These are phyloP conservation scores for Globisporangium carolinianum DNA, from an alignment of 352 stramenopile species.

Conservation along the genomic window DNA sequence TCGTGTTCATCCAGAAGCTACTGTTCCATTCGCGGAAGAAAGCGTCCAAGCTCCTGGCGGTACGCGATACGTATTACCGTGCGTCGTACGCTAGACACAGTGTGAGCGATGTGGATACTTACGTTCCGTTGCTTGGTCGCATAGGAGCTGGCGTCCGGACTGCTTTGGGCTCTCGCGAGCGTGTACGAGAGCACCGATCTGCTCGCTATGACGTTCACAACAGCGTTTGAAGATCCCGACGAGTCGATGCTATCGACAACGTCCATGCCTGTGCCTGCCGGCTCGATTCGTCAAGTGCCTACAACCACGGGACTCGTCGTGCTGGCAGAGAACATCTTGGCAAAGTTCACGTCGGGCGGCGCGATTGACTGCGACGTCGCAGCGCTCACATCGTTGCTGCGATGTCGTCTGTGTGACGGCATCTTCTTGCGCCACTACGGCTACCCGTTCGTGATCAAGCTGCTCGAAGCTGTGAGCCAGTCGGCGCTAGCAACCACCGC, in stretches of 20 bases:
- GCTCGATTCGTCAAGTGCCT: neutral
- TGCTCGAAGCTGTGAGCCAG: conserved; percentile 6
- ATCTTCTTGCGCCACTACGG: conserved; percentile 10
- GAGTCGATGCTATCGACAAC: neutral
- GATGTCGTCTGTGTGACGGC: conserved; percentile 3
- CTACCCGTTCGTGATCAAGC: conserved; percentile 11
- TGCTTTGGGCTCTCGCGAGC: conserved; percentile 13
- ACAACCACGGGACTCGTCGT: conserved; percentile 6
- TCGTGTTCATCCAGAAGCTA: conserved; percentile 12
- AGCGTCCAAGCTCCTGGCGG: conserved; percentile 3
- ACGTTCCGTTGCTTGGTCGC: neutral
- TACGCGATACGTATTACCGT: neutral
- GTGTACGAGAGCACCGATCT: conserved; percentile 7
- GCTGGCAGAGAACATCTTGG: conserved; percentile 11
- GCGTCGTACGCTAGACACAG: too few species aligned
- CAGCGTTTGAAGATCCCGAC: conserved; percentile 8
- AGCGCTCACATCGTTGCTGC: conserved; percentile 9
- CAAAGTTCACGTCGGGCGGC: conserved; percentile 5
- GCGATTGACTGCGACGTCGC: conserved; percentile 10
- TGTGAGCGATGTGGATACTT: too few species aligned
- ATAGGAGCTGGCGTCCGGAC: conserved; percentile 13
- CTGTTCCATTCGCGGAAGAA: conserved; percentile 9
- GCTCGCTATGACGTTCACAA: neutral
- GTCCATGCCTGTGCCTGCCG: neutral
- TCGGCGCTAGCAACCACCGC: neutral